Conservation (phyloP, 352 stramenopile species). For the Blastocystis sp. region DNA sequence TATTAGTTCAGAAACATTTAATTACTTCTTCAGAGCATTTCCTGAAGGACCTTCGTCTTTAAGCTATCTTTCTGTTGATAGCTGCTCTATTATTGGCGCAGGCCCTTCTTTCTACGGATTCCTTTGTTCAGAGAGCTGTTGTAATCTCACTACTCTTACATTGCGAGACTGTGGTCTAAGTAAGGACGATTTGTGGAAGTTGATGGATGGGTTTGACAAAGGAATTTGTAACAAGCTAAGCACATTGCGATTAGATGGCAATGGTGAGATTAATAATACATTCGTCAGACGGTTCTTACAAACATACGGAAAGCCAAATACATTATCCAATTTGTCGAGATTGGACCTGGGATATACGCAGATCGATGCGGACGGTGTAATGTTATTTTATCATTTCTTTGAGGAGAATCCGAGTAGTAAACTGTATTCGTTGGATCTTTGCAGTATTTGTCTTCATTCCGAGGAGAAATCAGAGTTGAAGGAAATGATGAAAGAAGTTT, state of each 20-base stretch:
- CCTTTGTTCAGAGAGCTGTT: neutral
- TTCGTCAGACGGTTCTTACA: slow-evolving; percentile 21
- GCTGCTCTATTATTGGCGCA: neutral
- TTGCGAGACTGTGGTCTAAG: slow-evolving; percentile 53
- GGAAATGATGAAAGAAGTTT: slow-evolving; percentile 22
- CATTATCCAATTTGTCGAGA: slow-evolving; percentile 17
- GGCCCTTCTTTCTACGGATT: neutral
- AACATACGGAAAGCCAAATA: neutral
- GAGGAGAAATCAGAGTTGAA: neutral
- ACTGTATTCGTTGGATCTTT: slow-evolving; percentile 13
- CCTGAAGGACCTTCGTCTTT: neutral
- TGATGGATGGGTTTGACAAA: slow-evolving; percentile 35
- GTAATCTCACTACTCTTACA: slow-evolving; percentile 27
- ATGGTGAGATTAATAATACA: neutral
- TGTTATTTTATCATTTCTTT: slow-evolving; percentile 45
- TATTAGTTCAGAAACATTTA: slow-evolving; percentile 26
- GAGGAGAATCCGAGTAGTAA: slow-evolving; percentile 1
- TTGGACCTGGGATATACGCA: slow-evolving; percentile 37
- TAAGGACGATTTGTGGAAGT: neutral
- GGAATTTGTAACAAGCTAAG: slow-evolving; percentile 10
- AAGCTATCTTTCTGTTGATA: slow-evolving; percentile 30
- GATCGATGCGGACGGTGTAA: slow-evolving; percentile 19
- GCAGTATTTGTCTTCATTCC: slow-evolving; percentile 21
- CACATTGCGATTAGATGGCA: slow-evolving; percentile 42
- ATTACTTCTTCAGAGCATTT: slow-evolving; percentile 38